Evolutionary conservation across 1,284 basidiomycete species (phyloP).

Genomic region (Sparassis latifolia): DNA sequence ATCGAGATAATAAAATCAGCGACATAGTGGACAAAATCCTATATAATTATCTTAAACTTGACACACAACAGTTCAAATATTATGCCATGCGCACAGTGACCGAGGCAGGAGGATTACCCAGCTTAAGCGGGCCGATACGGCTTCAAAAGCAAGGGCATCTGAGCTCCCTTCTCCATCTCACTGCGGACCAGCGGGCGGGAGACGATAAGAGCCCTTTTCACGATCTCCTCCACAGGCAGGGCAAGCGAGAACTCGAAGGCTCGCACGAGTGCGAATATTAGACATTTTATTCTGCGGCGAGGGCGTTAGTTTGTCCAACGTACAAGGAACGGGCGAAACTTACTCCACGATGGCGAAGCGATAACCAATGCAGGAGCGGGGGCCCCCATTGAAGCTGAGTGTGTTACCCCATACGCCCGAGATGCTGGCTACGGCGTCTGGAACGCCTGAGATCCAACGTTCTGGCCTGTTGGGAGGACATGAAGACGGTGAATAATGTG

Average conservation of each 20-base stretch:
- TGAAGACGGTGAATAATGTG: not conserved
- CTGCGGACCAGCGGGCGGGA: slow-evolving; percentile 14
- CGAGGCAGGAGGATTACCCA: too few relatives aligned
- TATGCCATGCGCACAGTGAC: too few relatives aligned
- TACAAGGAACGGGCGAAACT: slow-evolving; percentile 7
- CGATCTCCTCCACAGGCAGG: slow-evolving; percentile 27
- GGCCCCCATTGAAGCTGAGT: slow-evolving; percentile 56
- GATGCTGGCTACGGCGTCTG: slow-evolving; percentile 36
- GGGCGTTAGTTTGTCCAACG: not conserved
- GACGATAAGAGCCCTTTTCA: slow-evolving; percentile 8
- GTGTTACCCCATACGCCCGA: slow-evolving; percentile 53
- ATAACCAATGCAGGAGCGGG: slow-evolving; percentile 62
- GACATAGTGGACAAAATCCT: too few relatives aligned
- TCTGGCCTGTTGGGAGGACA: slow-evolving; percentile 39
- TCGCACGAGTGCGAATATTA: slow-evolving; percentile 52
- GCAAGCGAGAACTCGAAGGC: slow-evolving; percentile 51
- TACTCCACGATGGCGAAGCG: slow-evolving; percentile 65
- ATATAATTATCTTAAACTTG: too few relatives aligned
- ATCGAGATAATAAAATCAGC: too few relatives aligned
- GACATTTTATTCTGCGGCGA: slow-evolving; percentile 38
- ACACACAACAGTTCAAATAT: too few relatives aligned
- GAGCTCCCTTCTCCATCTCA: slow-evolving; percentile 10
- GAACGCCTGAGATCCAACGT: slow-evolving; percentile 40
- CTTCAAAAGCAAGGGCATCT: slow-evolving; percentile 19
- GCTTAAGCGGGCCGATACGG: slow-evolving; percentile 6